Conservation (phyloP, 2,329 filamentous ascomycete genomes). For the Aspergillus fischeri region DNA sequence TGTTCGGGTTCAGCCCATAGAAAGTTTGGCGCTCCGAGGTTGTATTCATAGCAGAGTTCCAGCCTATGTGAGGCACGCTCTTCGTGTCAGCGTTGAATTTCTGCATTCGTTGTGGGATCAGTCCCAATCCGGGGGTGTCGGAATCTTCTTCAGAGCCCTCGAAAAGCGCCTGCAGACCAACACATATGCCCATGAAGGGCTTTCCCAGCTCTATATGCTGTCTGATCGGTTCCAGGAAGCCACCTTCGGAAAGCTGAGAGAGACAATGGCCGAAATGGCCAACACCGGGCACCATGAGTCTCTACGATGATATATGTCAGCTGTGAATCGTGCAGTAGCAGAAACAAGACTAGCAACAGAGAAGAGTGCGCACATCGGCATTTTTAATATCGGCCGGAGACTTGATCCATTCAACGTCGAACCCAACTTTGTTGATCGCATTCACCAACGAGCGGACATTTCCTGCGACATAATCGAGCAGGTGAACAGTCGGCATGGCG, state of each 20-base stretch:
- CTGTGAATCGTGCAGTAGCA: neutral
- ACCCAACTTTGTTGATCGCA: slow-evolving; percentile 93
- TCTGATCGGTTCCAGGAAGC: slow-evolving; percentile 77
- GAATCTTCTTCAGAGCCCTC: slow-evolving; percentile 77
- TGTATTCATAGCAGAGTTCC: slow-evolving; percentile 75
- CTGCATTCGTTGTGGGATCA: slow-evolving; percentile 67
- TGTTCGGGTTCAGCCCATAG: slow-evolving; percentile 72
- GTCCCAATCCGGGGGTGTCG: slow-evolving; percentile 65
- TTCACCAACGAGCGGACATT: slow-evolving; percentile 96
- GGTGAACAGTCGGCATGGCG: slow-evolving; percentile 46
- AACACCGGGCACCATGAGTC: slow-evolving; percentile 91
- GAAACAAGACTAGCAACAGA: neutral
- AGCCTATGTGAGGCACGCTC: slow-evolving; percentile 97
- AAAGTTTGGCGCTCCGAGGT: slow-evolving; percentile 52
- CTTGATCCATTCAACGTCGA: slow-evolving; percentile 86
- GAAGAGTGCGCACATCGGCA: slow-evolving; percentile 64
- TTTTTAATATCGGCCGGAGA: slow-evolving; percentile 77
- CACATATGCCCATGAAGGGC: slow-evolving; percentile 96
- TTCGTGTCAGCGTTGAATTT: slow-evolving; percentile 75
- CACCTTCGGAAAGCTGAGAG: slow-evolving; percentile 73
- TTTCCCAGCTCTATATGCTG: slow-evolving; percentile 86
- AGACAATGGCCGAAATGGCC: slow-evolving; percentile 98
- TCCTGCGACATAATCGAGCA: slow-evolving; percentile 84
- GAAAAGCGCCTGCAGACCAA: slow-evolving; percentile 88
- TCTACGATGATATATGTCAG: slow-evolving; percentile 49